A percentile compares a stretch with the other conserved stretches of the same genome.
phyloP scores from a whole-genome alignment of 2,329 filamentous ascomycete genomes.

The Lithohypha guttulata region DNA sequence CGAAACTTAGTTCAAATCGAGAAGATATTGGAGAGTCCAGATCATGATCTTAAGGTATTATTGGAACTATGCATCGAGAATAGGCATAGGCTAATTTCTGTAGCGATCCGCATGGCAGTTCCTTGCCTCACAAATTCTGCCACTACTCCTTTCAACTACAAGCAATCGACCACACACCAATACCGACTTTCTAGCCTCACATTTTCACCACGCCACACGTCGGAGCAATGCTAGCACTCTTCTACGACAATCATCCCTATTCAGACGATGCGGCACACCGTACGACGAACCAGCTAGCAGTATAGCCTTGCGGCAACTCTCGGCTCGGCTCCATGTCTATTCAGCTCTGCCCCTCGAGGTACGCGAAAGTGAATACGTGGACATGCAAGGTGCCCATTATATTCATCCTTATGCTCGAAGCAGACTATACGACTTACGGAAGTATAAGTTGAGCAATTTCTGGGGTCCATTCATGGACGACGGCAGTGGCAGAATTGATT shows the following conservation, averaged over 20 bases:
- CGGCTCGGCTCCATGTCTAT: constrained; percentile 60
- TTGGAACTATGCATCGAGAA: constrained; percentile 9
- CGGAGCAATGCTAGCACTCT: constrained; percentile 47
- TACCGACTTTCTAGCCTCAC: constrained; percentile 26
- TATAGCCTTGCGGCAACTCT: constrained; percentile 46
- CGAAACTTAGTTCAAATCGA: constrained; percentile 28
- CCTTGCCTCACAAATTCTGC: constrained; percentile 5
- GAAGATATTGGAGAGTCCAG: constrained; percentile 36
- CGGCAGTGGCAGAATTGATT: constrained; percentile 53
- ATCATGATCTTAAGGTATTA: constrained; percentile 31
- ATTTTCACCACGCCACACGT: constrained; percentile 29
- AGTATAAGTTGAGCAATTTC: constrained; percentile 49
- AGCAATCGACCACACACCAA: constrained; percentile 24
- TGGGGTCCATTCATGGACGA: constrained; percentile 67
- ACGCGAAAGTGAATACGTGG: constrained; percentile 9
- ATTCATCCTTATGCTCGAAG: constrained; percentile 54
- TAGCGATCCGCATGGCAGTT: neutral
- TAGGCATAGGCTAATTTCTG: neutral
- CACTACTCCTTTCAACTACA: constrained; percentile 2
- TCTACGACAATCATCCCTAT: constrained; percentile 54
- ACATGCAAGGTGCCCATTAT: constrained; percentile 12
- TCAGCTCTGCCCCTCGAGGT: constrained; percentile 50
- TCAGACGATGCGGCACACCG: constrained; percentile 42
- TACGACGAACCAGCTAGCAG: constrained; percentile 31
- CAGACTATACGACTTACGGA: constrained; percentile 62